Base-by-base conservation (phyloP, 352 stramenopile species). In the Lagenidium sp. region DNA sequence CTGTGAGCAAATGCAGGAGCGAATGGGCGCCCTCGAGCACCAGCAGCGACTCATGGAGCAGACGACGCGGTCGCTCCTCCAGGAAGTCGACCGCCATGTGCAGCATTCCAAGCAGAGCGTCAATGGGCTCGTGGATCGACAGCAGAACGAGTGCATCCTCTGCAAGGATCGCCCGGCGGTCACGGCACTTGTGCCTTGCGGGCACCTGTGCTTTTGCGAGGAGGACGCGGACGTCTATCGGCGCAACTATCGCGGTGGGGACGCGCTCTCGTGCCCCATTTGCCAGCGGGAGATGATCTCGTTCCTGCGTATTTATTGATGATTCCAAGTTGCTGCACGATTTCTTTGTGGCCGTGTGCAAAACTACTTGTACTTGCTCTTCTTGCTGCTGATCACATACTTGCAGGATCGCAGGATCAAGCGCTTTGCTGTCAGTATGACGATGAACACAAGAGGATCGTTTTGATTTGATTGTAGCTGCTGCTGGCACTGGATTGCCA, bases 191-290 rank as follows among this genome's bases (percentile, higher is more conserved):
- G 76, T 89, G 40, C 79, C 79, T 32, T 92, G 79, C 32, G 79
- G 79, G n/a, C 79, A 92, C 35, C 34, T 92, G 34, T 86, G 77
- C 42, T 92, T 92, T 46, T 92, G 79, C 55, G 71, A 92, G 22
- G 56, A 85, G n/a, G 79, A 92, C 52, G 74, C 65, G 21, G 72
- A 87, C 28, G 55, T 61, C 11, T 92, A 89, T 53, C 65, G 64
- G 3, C 71, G 55, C 32, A 68, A 80, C 42, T 60, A 55, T 36
- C 44, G 36, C n/a, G 44, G 45, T 22, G 39, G 45, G 36, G 52
- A 50, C 41, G 34, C 50, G 18, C 53, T 81, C 15, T 60, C 69
- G 28, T 92, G 79, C 44, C 79, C 79, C 11, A 78, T 92, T 42
- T 92, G 79, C 49, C 79, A 92, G 52, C 63, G 71, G 40, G 79